Base-by-base conservation (phyloP, 75 land plant species). In the Sequoiadendron giganteum region DNA sequence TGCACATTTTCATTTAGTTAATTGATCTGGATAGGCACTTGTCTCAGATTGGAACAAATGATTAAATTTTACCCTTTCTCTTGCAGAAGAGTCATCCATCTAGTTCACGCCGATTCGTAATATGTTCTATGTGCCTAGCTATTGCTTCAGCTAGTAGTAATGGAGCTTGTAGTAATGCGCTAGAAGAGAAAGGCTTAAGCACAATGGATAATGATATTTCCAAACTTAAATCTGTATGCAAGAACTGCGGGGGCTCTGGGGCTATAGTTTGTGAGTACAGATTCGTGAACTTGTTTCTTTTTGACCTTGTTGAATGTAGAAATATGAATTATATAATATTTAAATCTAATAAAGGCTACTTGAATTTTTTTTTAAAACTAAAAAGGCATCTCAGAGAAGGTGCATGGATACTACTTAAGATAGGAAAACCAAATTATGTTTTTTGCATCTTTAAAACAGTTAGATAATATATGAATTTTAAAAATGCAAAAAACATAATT, bases 201-300 rank as follows among this genome's bases (percentile, higher is more conserved):
- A 81, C n/a, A 28, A n/a, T 28, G 48, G 47, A 43, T 30, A 14
- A 45, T 45, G 49, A 81, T 73, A 80, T 42, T 80, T 85, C 47
- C 77, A 87, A 87, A 61, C 85, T 89, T 65, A 88, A 52, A 87
- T 77, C 95, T 61, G 94, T 85, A 21, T 97, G 97, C 89, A 91
- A 94, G 49, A 97, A 97, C 86, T 97, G 99, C 90, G 88, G 88
- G 19, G 99, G 99, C 45, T 88, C 91, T 89, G 98, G 99, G 70
- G 96, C 97, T 86, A 90, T 97, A 54, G 90, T 94, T 61, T 97
- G 99, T 97, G 88, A 91, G 99, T 92, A 55, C 43, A 73, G 28
- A 73, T 11, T 32, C 34, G 13, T 73, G 2, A 10, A 73, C 4
- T 73, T 34, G 14, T 73, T 72, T 73, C 38, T 21, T 73, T 73